phyloP scores from a whole-genome alignment of 78 protist species.

The Fonticula alba region DNA sequence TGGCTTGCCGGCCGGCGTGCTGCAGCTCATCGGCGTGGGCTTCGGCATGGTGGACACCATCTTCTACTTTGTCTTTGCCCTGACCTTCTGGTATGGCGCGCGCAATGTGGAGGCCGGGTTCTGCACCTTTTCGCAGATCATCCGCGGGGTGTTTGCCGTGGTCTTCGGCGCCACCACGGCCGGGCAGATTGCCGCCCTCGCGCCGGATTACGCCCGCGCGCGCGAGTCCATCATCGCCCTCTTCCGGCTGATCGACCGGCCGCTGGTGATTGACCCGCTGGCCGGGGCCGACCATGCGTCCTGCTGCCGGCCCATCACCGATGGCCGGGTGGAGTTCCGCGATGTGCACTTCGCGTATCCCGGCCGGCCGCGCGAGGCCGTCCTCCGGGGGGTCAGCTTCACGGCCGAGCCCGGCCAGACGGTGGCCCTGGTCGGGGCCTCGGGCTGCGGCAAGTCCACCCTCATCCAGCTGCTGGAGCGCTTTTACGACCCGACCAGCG shows the following conservation, averaged over 20 bases:
- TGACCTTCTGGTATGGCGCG: slow-evolving; percentile 39
- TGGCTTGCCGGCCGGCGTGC: no score
- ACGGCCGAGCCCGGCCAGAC: slow-evolving; percentile 26
- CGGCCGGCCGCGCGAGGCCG: slow-evolving; percentile 26
- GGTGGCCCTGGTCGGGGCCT: slow-evolving; percentile 61
- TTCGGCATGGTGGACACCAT: not conserved
- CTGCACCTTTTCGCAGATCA: slow-evolving; percentile 11
- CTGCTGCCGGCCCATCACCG: no score
- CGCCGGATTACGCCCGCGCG: slow-evolving; percentile 36
- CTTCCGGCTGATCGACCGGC: no score
- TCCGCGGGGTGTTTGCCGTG: slow-evolving; percentile 27
- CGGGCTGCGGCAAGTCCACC: slow-evolving; percentile 73
- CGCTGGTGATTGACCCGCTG: no score
- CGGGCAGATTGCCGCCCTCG: slow-evolving; percentile 20
- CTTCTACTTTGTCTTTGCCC: slow-evolving; percentile 1
- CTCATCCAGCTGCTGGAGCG: slow-evolving; percentile 37
- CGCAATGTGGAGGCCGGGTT: slow-evolving; percentile 9
- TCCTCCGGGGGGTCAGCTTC: slow-evolving; percentile 17
- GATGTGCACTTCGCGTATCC: slow-evolving; percentile 9
- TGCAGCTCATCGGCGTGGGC: no score
- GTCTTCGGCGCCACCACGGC: slow-evolving; percentile 21
- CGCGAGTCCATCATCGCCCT: slow-evolving; percentile 36
- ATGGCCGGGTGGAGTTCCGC: slow-evolving; percentile 10
- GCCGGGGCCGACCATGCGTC: no score
- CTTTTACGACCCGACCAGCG: slow-evolving; percentile 39